Percentiles rank a stretch among this genome's conserved stretches.
Evolutionary conservation across 495 filamentous ascomycete species (phyloP).

Genomic region (Daldinia loculata): DNA sequence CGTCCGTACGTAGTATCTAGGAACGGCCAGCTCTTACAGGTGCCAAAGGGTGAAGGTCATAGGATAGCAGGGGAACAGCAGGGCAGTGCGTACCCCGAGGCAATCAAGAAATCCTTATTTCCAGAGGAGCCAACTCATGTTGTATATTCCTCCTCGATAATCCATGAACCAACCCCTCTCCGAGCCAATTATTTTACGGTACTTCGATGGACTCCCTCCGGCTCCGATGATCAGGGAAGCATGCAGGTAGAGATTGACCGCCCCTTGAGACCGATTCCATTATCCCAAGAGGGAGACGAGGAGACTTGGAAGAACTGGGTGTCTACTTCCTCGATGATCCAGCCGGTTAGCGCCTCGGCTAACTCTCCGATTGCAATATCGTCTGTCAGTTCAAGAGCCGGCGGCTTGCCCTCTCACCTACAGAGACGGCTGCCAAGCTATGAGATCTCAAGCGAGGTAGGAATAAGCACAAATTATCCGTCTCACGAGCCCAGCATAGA

Average conservation of each 20-base stretch:
- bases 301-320: slow-evolving; percentile 33
- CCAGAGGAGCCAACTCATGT: slow-evolving; percentile 34
- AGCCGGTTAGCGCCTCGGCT: background rate
- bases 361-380: slow-evolving; percentile 1
- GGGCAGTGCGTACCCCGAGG: background rate
- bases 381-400: slow-evolving; percentile 12
- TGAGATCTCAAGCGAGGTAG: slow-evolving; percentile 36
- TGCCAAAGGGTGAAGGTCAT: background rate
- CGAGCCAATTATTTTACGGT: slow-evolving; percentile 26
- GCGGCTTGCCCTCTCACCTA: slow-evolving; percentile 38
- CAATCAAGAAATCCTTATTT: background rate
- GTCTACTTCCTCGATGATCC: slow-evolving; percentile 12
- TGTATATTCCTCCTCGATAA: slow-evolving; percentile 36
- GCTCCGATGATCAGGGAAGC: slow-evolving; percentile 38
- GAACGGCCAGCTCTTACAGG: background rate
- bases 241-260: slow-evolving; percentile 42
- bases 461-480: background rate
- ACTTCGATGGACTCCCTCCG: slow-evolving; percentile 34
- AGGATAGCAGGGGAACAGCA: background rate
- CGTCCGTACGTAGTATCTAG: slow-evolving; percentile 9
- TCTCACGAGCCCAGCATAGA: background rate
- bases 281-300: slow-evolving; percentile 38
- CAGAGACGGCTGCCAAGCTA: slow-evolving; percentile 32
- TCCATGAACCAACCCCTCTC: slow-evolving; percentile 41
- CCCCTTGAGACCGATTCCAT: slow-evolving; percentile 21